A percentile compares a stretch with the other conserved stretches of the same genome.
phyloP scores from a whole-genome alignment of 371 early-diverging fungal genomes.

The Basidiobolus heterosporus region DNA sequence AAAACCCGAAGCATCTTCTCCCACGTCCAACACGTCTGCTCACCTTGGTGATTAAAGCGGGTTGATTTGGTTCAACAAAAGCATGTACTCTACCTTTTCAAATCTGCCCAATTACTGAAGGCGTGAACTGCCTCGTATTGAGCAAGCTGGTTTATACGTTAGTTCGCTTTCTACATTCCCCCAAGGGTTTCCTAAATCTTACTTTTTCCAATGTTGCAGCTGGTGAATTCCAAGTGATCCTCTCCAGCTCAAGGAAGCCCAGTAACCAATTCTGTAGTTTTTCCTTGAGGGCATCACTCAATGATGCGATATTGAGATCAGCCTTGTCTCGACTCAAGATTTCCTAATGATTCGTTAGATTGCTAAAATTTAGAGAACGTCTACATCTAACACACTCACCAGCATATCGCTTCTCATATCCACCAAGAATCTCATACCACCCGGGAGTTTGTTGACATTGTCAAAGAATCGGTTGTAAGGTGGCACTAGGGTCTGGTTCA shows the following conservation, averaged over 20 bases:
- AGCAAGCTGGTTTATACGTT: slow-evolving; percentile 23
- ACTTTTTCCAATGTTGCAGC: slow-evolving; percentile 64
- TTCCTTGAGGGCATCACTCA: slow-evolving; percentile 37
- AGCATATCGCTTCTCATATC: slow-evolving; percentile 53
- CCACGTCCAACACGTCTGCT: slow-evolving; percentile 47
- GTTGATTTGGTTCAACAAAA: neutral
- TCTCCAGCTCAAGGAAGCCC: slow-evolving; percentile 45
- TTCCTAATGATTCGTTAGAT: neutral
- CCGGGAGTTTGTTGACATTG: slow-evolving; percentile 48
- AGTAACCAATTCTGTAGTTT: slow-evolving; percentile 48
- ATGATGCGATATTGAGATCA: slow-evolving; percentile 17
- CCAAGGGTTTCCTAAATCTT: no score
- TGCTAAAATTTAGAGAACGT: no score
- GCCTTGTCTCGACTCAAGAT: no score
- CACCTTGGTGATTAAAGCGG: neutral
- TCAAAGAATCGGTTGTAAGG: slow-evolving; percentile 46
- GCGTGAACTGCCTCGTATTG: slow-evolving; percentile 73
- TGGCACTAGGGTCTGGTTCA: slow-evolving; percentile 44
- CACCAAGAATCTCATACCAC: slow-evolving; percentile 56
- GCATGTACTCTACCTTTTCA: slow-evolving; percentile 34
- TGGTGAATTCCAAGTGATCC: slow-evolving; percentile 62
- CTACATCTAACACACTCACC: no score
- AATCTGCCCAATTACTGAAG: slow-evolving; percentile 47
- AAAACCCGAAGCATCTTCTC: slow-evolving; percentile 62
- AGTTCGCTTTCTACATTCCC: no score